phyloP scores from a whole-genome alignment of 1,284 basidiomycete genomes.

The Wolfiporia cocos region DNA sequence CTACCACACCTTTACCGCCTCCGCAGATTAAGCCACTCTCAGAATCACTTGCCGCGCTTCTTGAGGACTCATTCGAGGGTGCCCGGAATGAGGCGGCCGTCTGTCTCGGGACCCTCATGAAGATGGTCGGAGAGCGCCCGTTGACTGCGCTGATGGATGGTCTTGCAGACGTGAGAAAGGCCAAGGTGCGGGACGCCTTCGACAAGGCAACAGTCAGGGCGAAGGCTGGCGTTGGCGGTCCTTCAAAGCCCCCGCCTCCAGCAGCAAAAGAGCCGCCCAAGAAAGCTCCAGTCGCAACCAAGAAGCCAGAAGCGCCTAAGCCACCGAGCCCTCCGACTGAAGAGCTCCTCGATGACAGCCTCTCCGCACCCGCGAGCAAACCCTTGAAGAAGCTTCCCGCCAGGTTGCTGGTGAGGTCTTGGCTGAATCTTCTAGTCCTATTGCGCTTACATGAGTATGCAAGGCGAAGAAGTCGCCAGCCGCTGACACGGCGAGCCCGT shows the following conservation, averaged over 20 bases:
- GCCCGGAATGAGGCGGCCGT: slow-evolving; percentile 88
- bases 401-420: slow-evolving; percentile 38
- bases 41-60: slow-evolving; percentile 69
- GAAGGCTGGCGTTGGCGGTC: slow-evolving; percentile 55
- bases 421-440: background rate
- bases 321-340: slow-evolving; percentile 22
- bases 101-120: slow-evolving; percentile 91
- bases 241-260: slow-evolving; percentile 36
- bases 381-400: slow-evolving; percentile 43
- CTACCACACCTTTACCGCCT: slow-evolving; percentile 61
- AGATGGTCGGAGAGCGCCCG: slow-evolving; percentile 93
- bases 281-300: slow-evolving; percentile 36
- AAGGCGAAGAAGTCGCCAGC: slow-evolving; percentile 51
- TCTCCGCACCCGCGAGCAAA: slow-evolving; percentile 37
- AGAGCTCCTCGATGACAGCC: slow-evolving; percentile 21
- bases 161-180: slow-evolving; percentile 86
- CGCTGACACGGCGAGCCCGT: slow-evolving; percentile 12
- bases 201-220: slow-evolving; percentile 86
- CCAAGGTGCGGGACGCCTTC: slow-evolving; percentile 92
- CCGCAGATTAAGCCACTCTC: slow-evolving; percentile 83
- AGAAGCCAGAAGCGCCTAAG: slow-evolving; percentile 26
- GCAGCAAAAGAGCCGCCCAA: slow-evolving; percentile 37
- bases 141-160: slow-evolving; percentile 86
- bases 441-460: slow-evolving; percentile 4
- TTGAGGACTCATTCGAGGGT: slow-evolving; percentile 89